Base-by-base conservation (phyloP, 2,329 filamentous ascomycete species). In the Boeremia exigua region DNA sequence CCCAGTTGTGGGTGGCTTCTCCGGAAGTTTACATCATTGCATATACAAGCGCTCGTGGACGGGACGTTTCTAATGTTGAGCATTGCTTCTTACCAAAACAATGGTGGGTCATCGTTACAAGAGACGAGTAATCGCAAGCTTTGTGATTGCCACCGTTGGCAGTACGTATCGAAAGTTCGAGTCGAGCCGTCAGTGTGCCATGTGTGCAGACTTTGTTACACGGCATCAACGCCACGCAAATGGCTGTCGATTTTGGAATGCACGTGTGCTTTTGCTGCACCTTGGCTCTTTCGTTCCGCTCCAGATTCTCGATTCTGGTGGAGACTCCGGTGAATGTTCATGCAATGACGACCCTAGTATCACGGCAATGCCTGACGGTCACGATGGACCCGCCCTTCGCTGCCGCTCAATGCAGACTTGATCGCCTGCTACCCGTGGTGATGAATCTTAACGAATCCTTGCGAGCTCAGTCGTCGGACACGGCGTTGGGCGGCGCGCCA, bases 181-280 rank as follows among this genome's bases (percentile, higher is more conserved):
- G 6, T 37, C 30, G 30, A 30, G 38, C 14, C 11, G 33, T 38
- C 29, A 27, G 9, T 42, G 45, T 39, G 34, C 29, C n/a, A 32
- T 39, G 32, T 17, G 33, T 44, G 38, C 28, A 37, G 17, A 14
- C 11, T 9, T n/a, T 19, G 40, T 49, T 17, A 25, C 39, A 55
- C 46, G 27, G 33, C 52, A 46, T 55, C 14, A 27, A 10, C 15
- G 12, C 17, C 17, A 42, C 47, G 37, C 44, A 48, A 34, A n/a
- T 23, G 33, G 29, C 23, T 11, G 19, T 19, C 27, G 17, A n/a
- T 37, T 23, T 15, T 48, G 33, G 19, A 15, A n/a, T 19, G 52
- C 45, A 54, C 45, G 39, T 40, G 29, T 45, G 46, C 33, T 40
- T 49, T 49, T 45, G 45, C 33, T 38, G 39, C 45, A 42, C 19